Conservation (phyloP, 1,139 yeast species). For the Saccharomycopsis hybrid region DNA sequence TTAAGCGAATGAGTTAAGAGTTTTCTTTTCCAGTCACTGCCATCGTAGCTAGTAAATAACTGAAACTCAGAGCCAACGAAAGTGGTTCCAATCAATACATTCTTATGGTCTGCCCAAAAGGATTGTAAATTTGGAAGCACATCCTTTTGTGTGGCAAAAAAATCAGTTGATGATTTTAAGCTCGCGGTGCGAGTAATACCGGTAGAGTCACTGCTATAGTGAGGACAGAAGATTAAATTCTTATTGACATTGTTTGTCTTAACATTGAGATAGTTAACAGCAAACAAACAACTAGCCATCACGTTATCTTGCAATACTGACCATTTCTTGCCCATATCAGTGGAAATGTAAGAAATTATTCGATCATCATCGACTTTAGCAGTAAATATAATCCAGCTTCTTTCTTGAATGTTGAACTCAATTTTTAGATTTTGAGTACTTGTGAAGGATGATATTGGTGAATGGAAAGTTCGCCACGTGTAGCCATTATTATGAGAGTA, state of each 20-base stretch:
- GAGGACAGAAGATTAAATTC: slow-evolving; percentile 51
- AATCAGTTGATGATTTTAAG: slow-evolving; percentile 13
- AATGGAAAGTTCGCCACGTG: slow-evolving; percentile 32
- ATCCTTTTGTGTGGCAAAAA: slow-evolving; percentile 9
- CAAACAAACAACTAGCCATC: slow-evolving; percentile 10
- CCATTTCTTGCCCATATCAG: slow-evolving; percentile 18
- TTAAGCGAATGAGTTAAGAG: slow-evolving; percentile 1
- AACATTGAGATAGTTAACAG: slow-evolving; percentile 1
- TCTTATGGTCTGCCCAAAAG: slow-evolving; percentile 6
- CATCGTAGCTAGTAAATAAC: slow-evolving; percentile 3
- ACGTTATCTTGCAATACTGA: slow-evolving; percentile 14
- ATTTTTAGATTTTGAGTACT: neutral
- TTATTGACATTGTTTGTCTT: slow-evolving; percentile 29
- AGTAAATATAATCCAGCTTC: slow-evolving; percentile 14
- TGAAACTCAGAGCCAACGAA: neutral
- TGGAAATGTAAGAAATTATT: slow-evolving; percentile 13
- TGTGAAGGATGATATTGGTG: neutral
- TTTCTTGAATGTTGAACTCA: neutral
- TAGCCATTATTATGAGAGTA: slow-evolving; percentile 54
- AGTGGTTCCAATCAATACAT: slow-evolving; percentile 1
- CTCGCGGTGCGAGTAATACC: too few relatives aligned
- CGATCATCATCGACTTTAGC: slow-evolving; percentile 5
- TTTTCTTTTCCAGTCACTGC: slow-evolving; percentile 5
- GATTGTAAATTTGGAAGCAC: neutral
- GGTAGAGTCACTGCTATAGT: slow-evolving; percentile 24